Base-by-base conservation (phyloP, 768 basidiomycete species). In the Russula sp. region DNA sequence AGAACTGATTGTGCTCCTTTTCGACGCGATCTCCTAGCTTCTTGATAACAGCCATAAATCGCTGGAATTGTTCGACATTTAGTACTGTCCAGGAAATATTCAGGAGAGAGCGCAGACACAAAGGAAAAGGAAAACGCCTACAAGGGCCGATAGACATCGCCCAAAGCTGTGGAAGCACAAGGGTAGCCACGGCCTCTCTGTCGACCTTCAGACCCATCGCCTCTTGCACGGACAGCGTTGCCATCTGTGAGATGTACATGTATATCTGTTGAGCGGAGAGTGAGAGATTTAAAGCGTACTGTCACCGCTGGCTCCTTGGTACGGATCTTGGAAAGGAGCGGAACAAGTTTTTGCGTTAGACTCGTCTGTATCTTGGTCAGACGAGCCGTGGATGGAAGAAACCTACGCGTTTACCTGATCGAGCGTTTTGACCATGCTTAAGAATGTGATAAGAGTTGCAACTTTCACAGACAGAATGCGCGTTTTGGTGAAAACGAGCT, bases 291-390 rank as follows among this genome's bases (percentile, higher is more conserved):
- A 14, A n/a, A 43, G 42, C 47, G 76, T 68, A 93, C 91, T 83
- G 93, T 97, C 5, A 98, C 96, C 52, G 88, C 85, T 10, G 96
- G 96, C 70, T 98, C 95, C 71, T 93, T 96, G 5, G 96, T 98
- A 41, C 94, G 85, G 65, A 98, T 97, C 72, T 93, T 97, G 0
- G 94, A 88, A 29, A 99, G 79, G 16, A 98, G 74, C 1, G 97
- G 97, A 3, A 98, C 96, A 20, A 99, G 80, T 72, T 97, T 98
- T 69, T 96, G 93, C 0, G 97, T 98, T 55, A 99, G 71, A 69
- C 88, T 95, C 45, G 83, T 76, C 88, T 92, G 42, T 29, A 43
- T 29, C 16, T 35, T 39, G 36, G 47, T 50, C 25, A 41, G 46
- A 5, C 47, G 5, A 64, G 43, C 5, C 14, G 20, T 7, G 20